Conservation (phyloP, 768 basidiomycete genomes). For the Tricholoma flavovirens region DNA sequence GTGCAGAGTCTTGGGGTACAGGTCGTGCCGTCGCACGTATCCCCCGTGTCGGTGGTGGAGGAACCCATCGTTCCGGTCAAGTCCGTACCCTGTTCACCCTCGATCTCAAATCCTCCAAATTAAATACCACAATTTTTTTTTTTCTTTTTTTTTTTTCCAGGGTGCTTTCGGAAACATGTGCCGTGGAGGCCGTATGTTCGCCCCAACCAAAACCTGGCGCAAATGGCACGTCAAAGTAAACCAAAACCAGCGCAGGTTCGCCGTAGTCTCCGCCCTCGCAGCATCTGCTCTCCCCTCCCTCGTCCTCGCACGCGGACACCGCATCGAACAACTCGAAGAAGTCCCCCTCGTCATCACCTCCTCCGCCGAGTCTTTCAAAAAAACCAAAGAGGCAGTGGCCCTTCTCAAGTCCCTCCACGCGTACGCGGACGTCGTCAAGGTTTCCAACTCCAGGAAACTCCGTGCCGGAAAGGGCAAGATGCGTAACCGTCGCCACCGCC, state of each 20-base stretch:
- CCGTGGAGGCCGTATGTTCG: conserved; percentile 99
- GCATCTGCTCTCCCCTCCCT: conserved; percentile 97
- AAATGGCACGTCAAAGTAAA: conserved; percentile 99
- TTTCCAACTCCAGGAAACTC: conserved; percentile 94
- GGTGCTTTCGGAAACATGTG: conserved; percentile 99
- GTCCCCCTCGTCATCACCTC: conserved; percentile 88
- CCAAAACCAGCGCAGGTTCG: conserved; percentile 98
- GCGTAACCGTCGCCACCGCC: conserved; percentile 94
- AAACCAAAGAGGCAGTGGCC: conserved; percentile 95
- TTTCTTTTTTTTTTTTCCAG: too few relatives aligned
- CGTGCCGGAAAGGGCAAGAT: conserved; percentile 97
- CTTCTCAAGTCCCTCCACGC: conserved; percentile 89
- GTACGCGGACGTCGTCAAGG: conserved; percentile 91
- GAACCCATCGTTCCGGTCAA: conserved; percentile 98
- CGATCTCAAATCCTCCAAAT: neutral
- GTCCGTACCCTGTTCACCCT: conserved; percentile 39
- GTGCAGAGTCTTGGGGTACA: conserved; percentile 99
- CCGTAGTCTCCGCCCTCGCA: conserved; percentile 94
- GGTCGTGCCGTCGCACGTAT: conserved; percentile 99
- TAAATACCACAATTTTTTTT: conserved; percentile 4
- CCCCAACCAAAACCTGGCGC: conserved; percentile 98
- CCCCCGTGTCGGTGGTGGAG: conserved; percentile 98
- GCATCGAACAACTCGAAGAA: conserved; percentile 95
- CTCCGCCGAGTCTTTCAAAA: conserved; percentile 79
- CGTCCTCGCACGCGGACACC: conserved; percentile 97